Percentiles rank a stretch among this genome's conserved stretches.
These are phyloP conservation scores for Austroboletus niveus DNA, from an alignment of 1,284 basidiomycete genomes.

Conservation along the genomic window DNA sequence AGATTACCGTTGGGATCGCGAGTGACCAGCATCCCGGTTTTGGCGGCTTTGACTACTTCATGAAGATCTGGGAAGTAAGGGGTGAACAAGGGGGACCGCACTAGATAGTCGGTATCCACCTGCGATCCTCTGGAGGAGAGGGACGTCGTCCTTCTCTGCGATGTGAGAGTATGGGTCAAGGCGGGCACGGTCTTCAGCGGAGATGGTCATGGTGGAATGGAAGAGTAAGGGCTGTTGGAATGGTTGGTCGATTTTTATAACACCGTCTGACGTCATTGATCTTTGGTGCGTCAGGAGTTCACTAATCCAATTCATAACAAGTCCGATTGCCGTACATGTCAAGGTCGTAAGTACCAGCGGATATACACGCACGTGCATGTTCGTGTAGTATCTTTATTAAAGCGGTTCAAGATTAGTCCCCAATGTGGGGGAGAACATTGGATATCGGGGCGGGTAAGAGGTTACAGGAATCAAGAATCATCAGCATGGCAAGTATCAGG, in stretches of 20 bases:
- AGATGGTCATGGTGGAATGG: constrained; percentile 21
- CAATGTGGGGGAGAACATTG: too few species aligned
- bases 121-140: constrained; percentile 63
- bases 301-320: background rate
- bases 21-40: constrained; percentile 81
- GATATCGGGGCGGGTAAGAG: too few species aligned
- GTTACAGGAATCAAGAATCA: background rate
- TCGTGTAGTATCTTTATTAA: too few species aligned
- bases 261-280: constrained; percentile 22
- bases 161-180: constrained; percentile 69
- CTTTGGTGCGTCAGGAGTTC: too few species aligned
- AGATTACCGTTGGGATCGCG: constrained; percentile 66
- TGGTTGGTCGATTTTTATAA: too few species aligned
- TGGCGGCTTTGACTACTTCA: constrained; percentile 56
- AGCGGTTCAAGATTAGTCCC: too few species aligned
- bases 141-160: constrained; percentile 52
- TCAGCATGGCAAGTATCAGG: background rate
- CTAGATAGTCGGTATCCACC: constrained; percentile 17
- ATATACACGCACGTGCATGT: too few species aligned
- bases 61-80: constrained; percentile 48
- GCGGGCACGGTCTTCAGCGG: constrained; percentile 29
- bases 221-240: background rate
- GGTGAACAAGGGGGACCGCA: background rate
- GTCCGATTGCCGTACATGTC: too few species aligned
- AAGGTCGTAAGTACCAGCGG: too few species aligned